phyloP scores from a whole-genome alignment of 129 eudicot species.

The Glebionis coronaria region DNA sequence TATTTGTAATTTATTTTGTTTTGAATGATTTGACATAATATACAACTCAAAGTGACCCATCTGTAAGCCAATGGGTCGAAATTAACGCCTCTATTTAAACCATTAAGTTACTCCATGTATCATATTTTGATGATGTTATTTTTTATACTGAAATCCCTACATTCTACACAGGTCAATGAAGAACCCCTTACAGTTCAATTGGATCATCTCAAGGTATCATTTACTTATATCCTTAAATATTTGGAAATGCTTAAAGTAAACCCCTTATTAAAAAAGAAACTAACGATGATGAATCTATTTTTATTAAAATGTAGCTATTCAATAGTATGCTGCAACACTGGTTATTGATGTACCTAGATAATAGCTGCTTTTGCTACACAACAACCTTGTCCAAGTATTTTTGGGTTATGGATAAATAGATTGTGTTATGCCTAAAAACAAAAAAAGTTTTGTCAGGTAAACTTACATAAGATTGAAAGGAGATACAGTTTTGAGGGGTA shows the following conservation, averaged over 20 bases:
- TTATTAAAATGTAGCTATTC: constrained; percentile 15
- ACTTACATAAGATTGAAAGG: too few relatives aligned
- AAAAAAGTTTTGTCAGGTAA: too few relatives aligned
- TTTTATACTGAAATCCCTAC: not conserved
- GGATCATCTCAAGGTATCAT: constrained; percentile 83
- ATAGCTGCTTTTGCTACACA: not conserved
- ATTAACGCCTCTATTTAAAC: not conserved
- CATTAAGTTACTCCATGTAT: not conserved
- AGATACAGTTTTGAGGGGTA: too few relatives aligned
- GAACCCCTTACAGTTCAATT: constrained; percentile 86
- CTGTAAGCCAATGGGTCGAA: too few relatives aligned
- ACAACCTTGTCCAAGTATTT: not conserved
- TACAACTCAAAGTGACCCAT: too few relatives aligned
- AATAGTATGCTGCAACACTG: not conserved
- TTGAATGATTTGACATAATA: too few relatives aligned
- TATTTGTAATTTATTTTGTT: not conserved
- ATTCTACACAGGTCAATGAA: constrained; percentile 72
- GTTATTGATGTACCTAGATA: not conserved
- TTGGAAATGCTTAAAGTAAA: constrained; percentile 14
- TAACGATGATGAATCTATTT: constrained; percentile 2
- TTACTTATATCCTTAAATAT: constrained; percentile 3
- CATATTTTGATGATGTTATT: not conserved
- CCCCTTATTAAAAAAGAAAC: too few relatives aligned
- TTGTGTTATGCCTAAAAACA: not conserved
- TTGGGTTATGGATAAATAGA: not conserved